Evolutionary conservation across 2,329 filamentous ascomycete species (phyloP), one percentile per base, ranked within the genome.

Genomic region (Paracamarosporium sp.): DNA sequence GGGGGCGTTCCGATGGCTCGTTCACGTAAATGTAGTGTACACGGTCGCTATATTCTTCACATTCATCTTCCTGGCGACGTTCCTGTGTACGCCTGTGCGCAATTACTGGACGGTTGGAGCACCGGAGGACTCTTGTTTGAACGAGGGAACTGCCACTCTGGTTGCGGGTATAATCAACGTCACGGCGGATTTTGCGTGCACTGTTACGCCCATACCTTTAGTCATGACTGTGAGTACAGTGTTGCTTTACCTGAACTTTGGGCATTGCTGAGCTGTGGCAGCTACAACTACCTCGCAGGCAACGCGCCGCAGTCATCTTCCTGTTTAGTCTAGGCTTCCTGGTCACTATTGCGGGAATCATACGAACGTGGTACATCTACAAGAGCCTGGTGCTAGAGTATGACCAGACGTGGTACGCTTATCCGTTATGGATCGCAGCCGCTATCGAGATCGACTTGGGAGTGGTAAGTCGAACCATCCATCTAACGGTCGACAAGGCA

Each of bases 391-490:
- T 80, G 5, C 63, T 60, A 2, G 77, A 72, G 51, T 81, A 77
- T 57, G 80, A 82, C 50, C 72, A 74, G 53, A 80, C 78, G 2
- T 82, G 80, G 80, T 78, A 73, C 52, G 70, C 77, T 4, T 81
- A 79, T 67, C 77, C 78, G 5, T 65, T 82, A 0, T 82, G 79
- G 78, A 81, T 82, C n/a, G 74, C 74, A 41, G 79, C 79, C 4
- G 75, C 78, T 0, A 75, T 82, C 2, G 80, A 82, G 61, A 78
- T 81, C 8, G 78, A 82, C 56, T 58, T 82, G 6, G 79, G 77
- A 9, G 74, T 82, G n/a, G 78, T 80, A 63, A 65, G 78, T 74
- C 11, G 1, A 24, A 8, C 13, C 17, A 9, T 17, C 36, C 15
- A 5, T 11, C 11, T 4, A 6, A 17, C 17, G n/a, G n/a, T n/a